A percentile compares a stretch with the other conserved stretches of the same genome.
Evolutionary conservation across 768 basidiomycete genomes (phyloP).

Genomic region (Gelatoporia subvermispora): DNA sequence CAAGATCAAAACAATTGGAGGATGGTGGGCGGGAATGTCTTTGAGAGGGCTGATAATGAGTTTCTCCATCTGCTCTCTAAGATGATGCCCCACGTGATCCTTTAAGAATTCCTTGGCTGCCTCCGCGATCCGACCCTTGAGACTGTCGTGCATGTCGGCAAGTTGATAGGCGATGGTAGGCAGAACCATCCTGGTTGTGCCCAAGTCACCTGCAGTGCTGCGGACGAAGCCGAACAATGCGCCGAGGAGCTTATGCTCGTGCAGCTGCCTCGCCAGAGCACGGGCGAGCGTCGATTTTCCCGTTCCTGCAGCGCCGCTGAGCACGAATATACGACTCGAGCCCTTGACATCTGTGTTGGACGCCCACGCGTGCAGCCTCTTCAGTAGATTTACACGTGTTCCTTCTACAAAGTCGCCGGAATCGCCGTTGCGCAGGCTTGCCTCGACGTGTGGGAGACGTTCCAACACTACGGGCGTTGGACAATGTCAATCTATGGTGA

Average conservation of each 20-base stretch:
- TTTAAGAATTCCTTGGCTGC: not conserved
- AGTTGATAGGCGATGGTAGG: constrained; percentile 7
- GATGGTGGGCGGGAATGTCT: not conserved
- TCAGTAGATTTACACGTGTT: no score
- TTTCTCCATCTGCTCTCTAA: not conserved
- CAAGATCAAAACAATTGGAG: not conserved
- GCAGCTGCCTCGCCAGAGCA: constrained; percentile 1
- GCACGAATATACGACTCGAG: no score
- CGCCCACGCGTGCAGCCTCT: no score
- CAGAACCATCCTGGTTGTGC: constrained; percentile 1
- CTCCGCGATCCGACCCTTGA: not conserved
- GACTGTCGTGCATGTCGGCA: not conserved
- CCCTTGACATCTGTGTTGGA: not conserved
- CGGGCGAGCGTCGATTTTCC: constrained; percentile 9
- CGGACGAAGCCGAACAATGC: constrained; percentile 7
- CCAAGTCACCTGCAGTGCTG: not conserved
- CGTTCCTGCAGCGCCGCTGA: constrained; percentile 5
- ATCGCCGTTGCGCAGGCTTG: no score
- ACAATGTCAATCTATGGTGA: no score
- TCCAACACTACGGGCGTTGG: no score
- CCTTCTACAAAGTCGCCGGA: no score
- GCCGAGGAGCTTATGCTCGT: constrained; percentile 1
- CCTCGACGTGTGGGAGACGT: no score
- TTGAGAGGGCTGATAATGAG: not conserved
- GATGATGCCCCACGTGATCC: not conserved